Evolutionary conservation across 176 grass and related monocot genomes (phyloP).

Genomic region (Phyllostachys edulis): DNA sequence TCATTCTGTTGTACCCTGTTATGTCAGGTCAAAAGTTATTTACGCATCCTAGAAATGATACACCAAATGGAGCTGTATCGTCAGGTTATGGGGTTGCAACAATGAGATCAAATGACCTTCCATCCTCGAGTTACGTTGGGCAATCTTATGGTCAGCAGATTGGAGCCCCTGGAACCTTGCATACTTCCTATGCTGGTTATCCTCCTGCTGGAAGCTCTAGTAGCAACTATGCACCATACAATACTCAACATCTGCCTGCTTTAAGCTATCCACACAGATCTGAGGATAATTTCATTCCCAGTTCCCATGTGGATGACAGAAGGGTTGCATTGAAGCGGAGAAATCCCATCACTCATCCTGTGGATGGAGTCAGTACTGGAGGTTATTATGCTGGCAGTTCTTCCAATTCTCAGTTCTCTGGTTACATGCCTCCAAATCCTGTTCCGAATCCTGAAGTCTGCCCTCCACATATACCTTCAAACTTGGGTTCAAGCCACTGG

Average conservation of each 20-base stretch:
- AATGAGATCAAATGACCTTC: slow-evolving; percentile 40
- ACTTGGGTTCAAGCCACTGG: slow-evolving; percentile 32
- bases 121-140: slow-evolving; percentile 30
- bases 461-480: slow-evolving; percentile 24
- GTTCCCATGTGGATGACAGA: slow-evolving; percentile 43
- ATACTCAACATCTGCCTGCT: slow-evolving; percentile 23
- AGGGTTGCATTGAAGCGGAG: slow-evolving; percentile 55
- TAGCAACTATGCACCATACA: slow-evolving; percentile 38
- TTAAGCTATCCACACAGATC: slow-evolving; percentile 44
- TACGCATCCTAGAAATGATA: slow-evolving; percentile 47
- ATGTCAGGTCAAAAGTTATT: slow-evolving; percentile 50
- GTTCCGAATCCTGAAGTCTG: slow-evolving; percentile 32
- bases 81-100: slow-evolving; percentile 23
- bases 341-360: slow-evolving; percentile 44
- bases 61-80: slow-evolving; percentile 20
- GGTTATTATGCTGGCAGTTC: slow-evolving; percentile 46
- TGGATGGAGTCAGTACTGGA: slow-evolving; percentile 21
- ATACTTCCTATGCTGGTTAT: slow-evolving; percentile 36
- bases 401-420: slow-evolving; percentile 43
- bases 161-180: slow-evolving; percentile 37
- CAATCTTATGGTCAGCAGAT: slow-evolving; percentile 41
- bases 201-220: slow-evolving; percentile 50
- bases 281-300: slow-evolving; percentile 42
- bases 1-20: slow-evolving; percentile 23
- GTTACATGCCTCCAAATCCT: slow-evolving; percentile 35